Conservation (phyloP, 331 rosid species). For the Quercus tomentella region DNA sequence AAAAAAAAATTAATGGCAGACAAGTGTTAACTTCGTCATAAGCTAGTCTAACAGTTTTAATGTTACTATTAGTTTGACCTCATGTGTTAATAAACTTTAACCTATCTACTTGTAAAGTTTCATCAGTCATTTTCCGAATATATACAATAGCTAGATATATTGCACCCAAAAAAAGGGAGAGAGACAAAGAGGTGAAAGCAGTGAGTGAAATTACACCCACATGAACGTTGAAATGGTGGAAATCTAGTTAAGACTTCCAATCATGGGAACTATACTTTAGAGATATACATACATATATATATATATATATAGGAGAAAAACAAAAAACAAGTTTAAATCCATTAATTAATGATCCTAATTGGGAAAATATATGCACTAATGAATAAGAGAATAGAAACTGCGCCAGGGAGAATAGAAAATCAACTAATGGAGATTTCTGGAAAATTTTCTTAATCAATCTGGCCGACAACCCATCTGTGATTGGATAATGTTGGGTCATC, state of each 20-base stretch:
- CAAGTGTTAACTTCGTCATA: slow-evolving; percentile 32
- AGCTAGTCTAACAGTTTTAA: slow-evolving; percentile 15
- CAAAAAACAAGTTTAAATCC: not conserved
- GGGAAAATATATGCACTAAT: not conserved
- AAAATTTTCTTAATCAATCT: slow-evolving; percentile 20
- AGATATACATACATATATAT: not conserved
- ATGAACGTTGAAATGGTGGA: not conserved
- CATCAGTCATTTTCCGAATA: not conserved
- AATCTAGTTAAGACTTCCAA: not conserved
- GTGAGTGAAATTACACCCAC: not conserved
- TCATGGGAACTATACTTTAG: not conserved
- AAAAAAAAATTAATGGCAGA: slow-evolving; percentile 37
- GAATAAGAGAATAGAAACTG: not conserved
- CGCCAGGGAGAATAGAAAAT: not conserved
- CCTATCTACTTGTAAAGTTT: not conserved
- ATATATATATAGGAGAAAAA: not conserved
- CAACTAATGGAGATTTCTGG: slow-evolving; percentile 8
- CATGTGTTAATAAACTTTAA: slow-evolving; percentile 7
- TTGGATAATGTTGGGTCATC: slow-evolving; percentile 29
- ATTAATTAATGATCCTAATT: not conserved
- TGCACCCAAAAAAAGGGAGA: not conserved
- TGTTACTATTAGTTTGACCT: not conserved
- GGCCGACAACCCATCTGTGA: slow-evolving; percentile 33
- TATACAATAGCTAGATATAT: too few relatives aligned
- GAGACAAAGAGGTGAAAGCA: not conserved